These are phyloP conservation scores for Nakazawaea sp. DNA, from an alignment of 805 yeast genomes.

Conservation along the genomic window DNA sequence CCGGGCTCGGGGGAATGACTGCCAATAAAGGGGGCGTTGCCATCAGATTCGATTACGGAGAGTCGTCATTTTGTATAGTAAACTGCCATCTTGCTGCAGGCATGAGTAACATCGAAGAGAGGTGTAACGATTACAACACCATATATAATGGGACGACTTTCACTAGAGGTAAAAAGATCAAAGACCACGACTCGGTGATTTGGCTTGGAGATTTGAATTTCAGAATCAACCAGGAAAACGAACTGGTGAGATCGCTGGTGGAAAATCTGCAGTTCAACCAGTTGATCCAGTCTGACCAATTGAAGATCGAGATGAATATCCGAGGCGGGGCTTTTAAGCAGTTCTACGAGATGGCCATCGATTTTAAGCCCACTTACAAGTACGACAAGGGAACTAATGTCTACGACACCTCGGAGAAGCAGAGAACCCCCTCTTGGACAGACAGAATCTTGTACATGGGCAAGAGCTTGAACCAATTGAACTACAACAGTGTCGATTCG, in stretches of 20 bases:
- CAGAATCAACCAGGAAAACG: slow-evolving; percentile 67
- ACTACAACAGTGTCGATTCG: slow-evolving; percentile 58
- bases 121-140: slow-evolving; percentile 82
- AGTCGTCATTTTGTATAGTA: slow-evolving; percentile 67
- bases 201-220: slow-evolving; percentile 96
- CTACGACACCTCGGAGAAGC: slow-evolving; percentile 89
- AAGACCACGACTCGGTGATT: slow-evolving; percentile 76
- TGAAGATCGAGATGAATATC: slow-evolving; percentile 60
- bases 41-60: slow-evolving; percentile 43
- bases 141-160: slow-evolving; percentile 65
- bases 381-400: slow-evolving; percentile 77
- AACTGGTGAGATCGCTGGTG: slow-evolving; percentile 46
- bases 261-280: neutral
- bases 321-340: slow-evolving; percentile 71
- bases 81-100: slow-evolving; percentile 95
- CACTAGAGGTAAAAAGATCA: slow-evolving; percentile 47
- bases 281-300: slow-evolving; percentile 70
- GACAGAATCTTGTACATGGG: slow-evolving; percentile 70
- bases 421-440: slow-evolving; percentile 96
- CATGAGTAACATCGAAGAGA: slow-evolving; percentile 65
- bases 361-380: slow-evolving; percentile 89
- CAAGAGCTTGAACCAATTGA: slow-evolving; percentile 47
- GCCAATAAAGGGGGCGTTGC: slow-evolving; percentile 56
- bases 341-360: slow-evolving; percentile 74
- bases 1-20: slow-evolving; percentile 91